Percentiles rank a stretch among this genome's conserved stretches.
These are phyloP conservation scores for Yarrowia sp. DNA, from an alignment of 805 yeast species.

Conservation along the genomic window DNA sequence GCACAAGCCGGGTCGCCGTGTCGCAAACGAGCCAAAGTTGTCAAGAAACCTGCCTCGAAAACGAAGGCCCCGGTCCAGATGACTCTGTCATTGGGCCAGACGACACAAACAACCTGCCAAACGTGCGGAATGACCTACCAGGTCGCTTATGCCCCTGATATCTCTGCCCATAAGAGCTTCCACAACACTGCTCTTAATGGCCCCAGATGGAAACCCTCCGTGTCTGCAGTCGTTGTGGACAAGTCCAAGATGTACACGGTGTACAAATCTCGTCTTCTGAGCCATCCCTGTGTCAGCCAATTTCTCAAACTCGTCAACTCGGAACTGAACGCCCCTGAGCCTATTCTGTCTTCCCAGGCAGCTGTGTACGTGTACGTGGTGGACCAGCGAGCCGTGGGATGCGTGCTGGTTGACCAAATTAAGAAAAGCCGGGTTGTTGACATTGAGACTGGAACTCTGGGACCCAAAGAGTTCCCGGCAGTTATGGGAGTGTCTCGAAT, in stretches of 20 bases:
- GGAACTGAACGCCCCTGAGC: conserved; percentile 32
- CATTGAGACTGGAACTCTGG: conserved; percentile 3
- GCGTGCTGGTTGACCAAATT: conserved; percentile 28
- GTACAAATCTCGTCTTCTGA: conserved; percentile 23
- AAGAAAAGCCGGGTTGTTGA: neutral
- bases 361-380: conserved; percentile 33
- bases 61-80: conserved; percentile 4
- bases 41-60: neutral
- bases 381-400: conserved; percentile 31
- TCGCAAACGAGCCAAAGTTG: conserved; percentile 4
- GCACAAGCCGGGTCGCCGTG: neutral
- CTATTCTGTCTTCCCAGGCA: conserved; percentile 11
- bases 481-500: conserved; percentile 36
- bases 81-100: conserved; percentile 34
- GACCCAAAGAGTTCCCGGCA: conserved; percentile 14
- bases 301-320: conserved; percentile 29
- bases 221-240: conserved; percentile 2
- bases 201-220: conserved; percentile 30
- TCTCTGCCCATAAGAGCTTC: conserved; percentile 19
- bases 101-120: conserved; percentile 16
- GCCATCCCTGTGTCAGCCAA: conserved; percentile 19
- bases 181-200: conserved; percentile 29
- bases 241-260: conserved; percentile 8
- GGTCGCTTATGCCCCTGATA: conserved; percentile 10
- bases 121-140: conserved; percentile 36